Base-by-base conservation (phyloP, 495 filamentous ascomycete species). In the Penicillium cosmopolitanum region DNA sequence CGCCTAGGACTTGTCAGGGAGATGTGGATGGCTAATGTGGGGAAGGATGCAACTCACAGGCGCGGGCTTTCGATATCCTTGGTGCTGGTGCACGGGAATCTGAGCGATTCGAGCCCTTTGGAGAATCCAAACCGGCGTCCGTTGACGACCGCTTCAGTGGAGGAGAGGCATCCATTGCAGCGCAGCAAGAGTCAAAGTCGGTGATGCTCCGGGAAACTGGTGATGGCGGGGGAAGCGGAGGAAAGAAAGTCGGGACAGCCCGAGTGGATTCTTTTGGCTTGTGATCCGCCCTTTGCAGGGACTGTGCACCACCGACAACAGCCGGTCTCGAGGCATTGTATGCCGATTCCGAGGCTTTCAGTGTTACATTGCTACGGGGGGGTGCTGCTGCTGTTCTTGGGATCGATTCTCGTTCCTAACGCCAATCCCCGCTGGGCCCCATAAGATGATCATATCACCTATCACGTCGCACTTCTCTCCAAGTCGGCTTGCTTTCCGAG, bases 21-120 rank as follows among this genome's bases (percentile, higher is more conserved):
- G 16, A 21, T 44, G 42, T 43, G 43, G 38, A 46, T 44, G 34
- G 7, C 7, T 34, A 64, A 52, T 62, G 64, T 60, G 58, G 66
- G 51, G 64, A 48, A 50, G 33, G 13, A 48, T 48, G 21, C 19
- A 31, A 69, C 77, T 71, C 60, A 79, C 77, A 80, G 23, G 77
- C 77, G 50, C 77, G 77, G 51, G 77, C 76, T 70, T 80, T 80
- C 48, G 77, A 80, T 40, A 80, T 77, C 59, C 66, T 77, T 7
- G 75, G 77, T 13, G 66, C 52, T 18, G 61, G 51, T 6, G 64
- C 57, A 34, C 65, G 62, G 21, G 59, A 50, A 18, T 65, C 69
- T 16, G 67, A 58, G 31, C 60, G 66, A 46, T 68, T 58, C 12
- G 63, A 66, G 18, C 28, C 64, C 28, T 58, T 67, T 43, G 73